Base-by-base conservation (phyloP, 2,329 filamentous ascomycete genomes). In the Fusarium anthophilum region DNA sequence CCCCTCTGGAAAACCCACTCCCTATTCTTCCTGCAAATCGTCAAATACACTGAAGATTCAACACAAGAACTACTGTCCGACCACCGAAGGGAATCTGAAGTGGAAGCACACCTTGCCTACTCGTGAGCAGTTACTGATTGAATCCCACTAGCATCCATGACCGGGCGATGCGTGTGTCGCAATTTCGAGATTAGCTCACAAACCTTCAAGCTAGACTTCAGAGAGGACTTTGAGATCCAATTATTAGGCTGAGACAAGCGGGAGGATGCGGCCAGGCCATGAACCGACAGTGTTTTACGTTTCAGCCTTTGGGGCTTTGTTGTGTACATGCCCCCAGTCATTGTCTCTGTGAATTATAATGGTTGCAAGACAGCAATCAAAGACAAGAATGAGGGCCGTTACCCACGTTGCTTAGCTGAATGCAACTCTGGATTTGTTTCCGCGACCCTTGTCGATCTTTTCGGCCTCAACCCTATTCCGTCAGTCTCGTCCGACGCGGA, bases 211-310 rank as follows among this genome's bases (percentile, higher is more conserved):
- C 73, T 72, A 78, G 63, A 66, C 71, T 74, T 69, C 57, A 76
- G 58, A 70, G 54, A 72, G 51, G 45, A 39, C 57, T 66, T 59
- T 67, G 62, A 68, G 63, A 72, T 61, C 77, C 75, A 78, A 77
- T 78, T 76, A 75, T 59, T 59, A 55, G 63, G 66, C 70, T 78
- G 74, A 78, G 77, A 77, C 75, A 76, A 63, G 66, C 76, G 76
- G 76, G 68, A 70, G 66, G 67, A 75, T 53, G 70, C 70, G 67
- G 66, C 69, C 73, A 77, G 65, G 63, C 69, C 62, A 77, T 64
- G 65, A 78, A 72, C 72, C 74, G 63, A 41, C 55, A 63, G 55
- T 63, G 67, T 72, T 74, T 76, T 65, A 71, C 66, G 70, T 77
- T 70, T 76, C 66, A 69, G 73, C 64, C 62, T 54, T 55, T 70